phyloP scores from a whole-genome alignment of 768 basidiomycete genomes.

The Russula griseocarnosa region DNA sequence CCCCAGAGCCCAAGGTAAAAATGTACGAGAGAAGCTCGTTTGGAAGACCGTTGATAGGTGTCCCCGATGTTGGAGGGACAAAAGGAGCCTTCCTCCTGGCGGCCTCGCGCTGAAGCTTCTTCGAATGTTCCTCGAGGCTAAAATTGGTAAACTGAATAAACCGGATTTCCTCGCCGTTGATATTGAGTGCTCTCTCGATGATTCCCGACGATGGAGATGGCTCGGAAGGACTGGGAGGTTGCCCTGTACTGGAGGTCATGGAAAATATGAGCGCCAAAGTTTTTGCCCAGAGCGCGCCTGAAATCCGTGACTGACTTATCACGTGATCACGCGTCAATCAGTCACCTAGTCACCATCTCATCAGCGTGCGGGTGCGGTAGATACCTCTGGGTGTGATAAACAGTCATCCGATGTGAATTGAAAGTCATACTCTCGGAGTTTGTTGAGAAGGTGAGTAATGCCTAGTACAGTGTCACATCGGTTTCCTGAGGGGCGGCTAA shows the following conservation, averaged over 20 bases:
- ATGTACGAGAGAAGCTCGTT: constrained; percentile 55
- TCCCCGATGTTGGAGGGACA: constrained; percentile 11
- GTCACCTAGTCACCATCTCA: no score
- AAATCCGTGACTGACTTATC: background rate
- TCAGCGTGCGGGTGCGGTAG: background rate
- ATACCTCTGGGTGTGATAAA: no score
- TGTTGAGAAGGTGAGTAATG: no score
- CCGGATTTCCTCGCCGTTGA: background rate
- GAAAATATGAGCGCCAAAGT: background rate
- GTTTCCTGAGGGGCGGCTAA: no score
- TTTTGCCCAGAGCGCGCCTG: background rate
- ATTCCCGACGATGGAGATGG: background rate
- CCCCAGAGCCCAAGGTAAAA: constrained; percentile 29
- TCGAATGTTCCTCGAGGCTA: constrained; percentile 1
- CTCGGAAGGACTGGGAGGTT: background rate
- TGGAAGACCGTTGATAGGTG: constrained; percentile 45
- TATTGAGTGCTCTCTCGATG: background rate
- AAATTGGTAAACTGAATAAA: constrained; percentile 5
- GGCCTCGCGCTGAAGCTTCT: background rate
- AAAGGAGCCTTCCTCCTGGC: background rate
- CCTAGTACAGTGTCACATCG: no score
- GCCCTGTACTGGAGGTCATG: constrained; percentile 12
- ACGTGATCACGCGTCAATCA: background rate
- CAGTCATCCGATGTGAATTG: no score
- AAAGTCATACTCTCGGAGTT: no score